Conservation (phyloP, 345 rosid species). For the Mallotus nudiflorus region DNA sequence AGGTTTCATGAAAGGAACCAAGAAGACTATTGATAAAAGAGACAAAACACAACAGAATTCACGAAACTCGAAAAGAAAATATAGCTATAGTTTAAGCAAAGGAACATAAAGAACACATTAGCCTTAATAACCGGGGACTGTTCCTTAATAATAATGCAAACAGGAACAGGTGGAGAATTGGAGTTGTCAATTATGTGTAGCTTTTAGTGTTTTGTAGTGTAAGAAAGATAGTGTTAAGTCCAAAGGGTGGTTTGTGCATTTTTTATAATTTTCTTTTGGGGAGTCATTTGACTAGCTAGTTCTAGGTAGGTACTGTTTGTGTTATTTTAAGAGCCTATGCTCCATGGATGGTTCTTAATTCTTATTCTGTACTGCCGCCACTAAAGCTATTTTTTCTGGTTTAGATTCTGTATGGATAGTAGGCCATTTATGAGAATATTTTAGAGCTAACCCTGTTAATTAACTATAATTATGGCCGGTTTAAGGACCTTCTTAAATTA, state of each 20-base stretch:
- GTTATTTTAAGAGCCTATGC: too few species aligned
- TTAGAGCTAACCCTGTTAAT: too few species aligned
- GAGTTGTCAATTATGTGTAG: conserved; percentile 1
- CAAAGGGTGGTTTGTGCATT: not conserved
- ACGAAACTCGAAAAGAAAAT: conserved; percentile 32
- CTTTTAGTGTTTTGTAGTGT: not conserved
- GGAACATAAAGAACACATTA: conserved; percentile 25
- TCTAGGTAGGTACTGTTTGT: not conserved
- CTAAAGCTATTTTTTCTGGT: too few species aligned
- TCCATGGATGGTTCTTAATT: not conserved
- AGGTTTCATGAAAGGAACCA: not conserved
- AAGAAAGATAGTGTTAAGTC: not conserved
- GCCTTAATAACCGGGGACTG: conserved; percentile 38
- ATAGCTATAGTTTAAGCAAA: conserved; percentile 13
- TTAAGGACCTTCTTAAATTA: too few species aligned
- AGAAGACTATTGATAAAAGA: conserved; percentile 1
- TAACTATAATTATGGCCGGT: too few species aligned
- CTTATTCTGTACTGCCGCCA: too few species aligned
- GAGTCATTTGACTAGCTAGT: not conserved
- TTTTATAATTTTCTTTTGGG: not conserved
- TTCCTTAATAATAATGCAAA: conserved; percentile 38
- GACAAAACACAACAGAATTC: conserved; percentile 23
- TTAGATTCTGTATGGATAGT: too few species aligned
- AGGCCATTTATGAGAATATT: too few species aligned
- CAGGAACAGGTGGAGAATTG: conserved; percentile 26